These are phyloP conservation scores for Symbiodinium natans DNA, from an alignment of 73 alveolate genomes.

Conservation along the genomic window DNA sequence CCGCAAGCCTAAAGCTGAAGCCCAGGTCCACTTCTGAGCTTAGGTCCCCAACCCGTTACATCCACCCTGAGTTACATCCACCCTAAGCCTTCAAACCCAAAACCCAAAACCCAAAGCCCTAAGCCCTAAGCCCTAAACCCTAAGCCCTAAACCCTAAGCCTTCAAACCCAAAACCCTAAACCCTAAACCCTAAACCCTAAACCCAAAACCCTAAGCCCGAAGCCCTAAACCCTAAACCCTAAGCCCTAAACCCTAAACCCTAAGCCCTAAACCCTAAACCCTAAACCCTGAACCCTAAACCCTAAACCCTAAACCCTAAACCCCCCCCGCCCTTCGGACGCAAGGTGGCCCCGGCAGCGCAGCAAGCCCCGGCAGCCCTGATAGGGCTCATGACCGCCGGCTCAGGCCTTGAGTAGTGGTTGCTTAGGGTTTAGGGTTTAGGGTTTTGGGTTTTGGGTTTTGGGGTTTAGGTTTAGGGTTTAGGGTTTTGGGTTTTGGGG, in stretches of 20 bases:
- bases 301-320: neutral
- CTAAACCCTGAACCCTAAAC: neutral
- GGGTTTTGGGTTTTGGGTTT: neutral
- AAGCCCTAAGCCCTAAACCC: too few relatives aligned
- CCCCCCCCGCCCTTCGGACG: neutral
- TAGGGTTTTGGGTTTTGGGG: neutral
- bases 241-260: neutral
- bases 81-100: too few relatives aligned
- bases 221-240: neutral
- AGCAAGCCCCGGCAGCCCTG: constrained; percentile 87
- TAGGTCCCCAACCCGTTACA: too few relatives aligned
- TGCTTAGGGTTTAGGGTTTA: neutral
- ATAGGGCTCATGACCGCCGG: constrained; percentile 63
- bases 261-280: neutral
- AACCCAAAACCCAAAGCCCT: too few relatives aligned
- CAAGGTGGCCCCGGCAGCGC: constrained; percentile 88
- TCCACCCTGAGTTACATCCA: too few relatives aligned
- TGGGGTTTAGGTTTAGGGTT: neutral
- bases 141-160: neutral
- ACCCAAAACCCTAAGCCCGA: neutral
- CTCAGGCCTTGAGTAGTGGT: neutral
- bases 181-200: neutral
- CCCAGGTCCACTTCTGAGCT: too few relatives aligned
- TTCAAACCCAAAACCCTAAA: neutral
- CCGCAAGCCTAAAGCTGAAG: too few relatives aligned